Evolutionary conservation across 176 grass and related monocot genomes (phyloP).

Genomic region (Puya raimondii): DNA sequence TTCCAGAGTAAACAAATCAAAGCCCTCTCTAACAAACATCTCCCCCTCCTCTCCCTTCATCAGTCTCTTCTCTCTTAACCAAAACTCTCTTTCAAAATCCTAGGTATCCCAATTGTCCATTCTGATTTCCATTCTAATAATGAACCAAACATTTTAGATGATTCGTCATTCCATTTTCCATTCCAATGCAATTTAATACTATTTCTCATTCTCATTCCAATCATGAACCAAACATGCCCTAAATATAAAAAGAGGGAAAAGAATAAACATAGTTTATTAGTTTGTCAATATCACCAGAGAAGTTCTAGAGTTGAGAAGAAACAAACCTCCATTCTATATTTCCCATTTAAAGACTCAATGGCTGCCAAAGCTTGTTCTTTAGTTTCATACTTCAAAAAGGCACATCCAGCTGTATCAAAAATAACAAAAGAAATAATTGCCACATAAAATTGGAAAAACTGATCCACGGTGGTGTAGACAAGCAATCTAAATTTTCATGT

Average conservation of each 20-base stretch:
- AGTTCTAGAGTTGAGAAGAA: constrained; percentile 2
- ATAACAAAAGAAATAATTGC: constrained; percentile 14
- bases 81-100: no score
- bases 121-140: no score
- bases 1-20: no score
- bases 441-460: constrained; percentile 14
- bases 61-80: no score
- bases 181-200: no score
- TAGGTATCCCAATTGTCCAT: no score
- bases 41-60: no score
- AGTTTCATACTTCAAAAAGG: constrained; percentile 91
- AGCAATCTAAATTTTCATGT: background rate
- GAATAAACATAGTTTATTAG: background rate
- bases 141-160: no score
- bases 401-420: constrained; percentile 67
- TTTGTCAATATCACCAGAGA: background rate
- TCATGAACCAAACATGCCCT: background rate
- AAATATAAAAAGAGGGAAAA: background rate
- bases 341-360: constrained; percentile 72
- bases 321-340: constrained; percentile 46
- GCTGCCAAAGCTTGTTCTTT: constrained; percentile 95
- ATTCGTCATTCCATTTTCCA: no score
- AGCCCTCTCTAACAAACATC: no score
- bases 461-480: background rate
- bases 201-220: background rate